Conservation (phyloP, 192 early-diverging fungal species). For the Geranomyces michiganensis region DNA sequence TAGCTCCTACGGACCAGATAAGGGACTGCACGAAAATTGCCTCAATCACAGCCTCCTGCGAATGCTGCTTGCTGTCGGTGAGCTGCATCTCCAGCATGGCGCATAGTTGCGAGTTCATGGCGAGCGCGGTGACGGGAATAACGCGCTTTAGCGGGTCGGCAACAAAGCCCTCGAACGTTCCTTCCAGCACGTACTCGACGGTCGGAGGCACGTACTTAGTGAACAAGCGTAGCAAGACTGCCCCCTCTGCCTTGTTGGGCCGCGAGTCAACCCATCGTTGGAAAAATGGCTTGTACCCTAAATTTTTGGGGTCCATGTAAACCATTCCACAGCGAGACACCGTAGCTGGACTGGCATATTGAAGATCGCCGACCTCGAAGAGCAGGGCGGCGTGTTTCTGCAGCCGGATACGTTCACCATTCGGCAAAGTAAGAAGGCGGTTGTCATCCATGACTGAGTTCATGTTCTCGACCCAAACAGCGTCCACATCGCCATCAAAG, state of each 20-base stretch:
- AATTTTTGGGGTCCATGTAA: constrained; percentile 67
- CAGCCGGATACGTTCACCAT: constrained; percentile 62
- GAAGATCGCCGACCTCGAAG: constrained; percentile 66
- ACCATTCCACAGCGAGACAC: constrained; percentile 68
- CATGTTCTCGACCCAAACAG: constrained; percentile 69
- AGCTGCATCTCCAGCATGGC: constrained; percentile 56
- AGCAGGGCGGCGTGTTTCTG: constrained; percentile 62
- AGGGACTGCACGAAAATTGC: constrained; percentile 60
- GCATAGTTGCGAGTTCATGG: constrained; percentile 59
- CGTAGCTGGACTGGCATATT: constrained; percentile 65
- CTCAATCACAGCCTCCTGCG: constrained; percentile 53
- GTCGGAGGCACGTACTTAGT: constrained; percentile 52
- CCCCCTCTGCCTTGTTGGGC: constrained; percentile 53
- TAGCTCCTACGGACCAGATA: constrained; percentile 61
- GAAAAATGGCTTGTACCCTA: constrained; percentile 60
- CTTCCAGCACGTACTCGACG: constrained; percentile 59
- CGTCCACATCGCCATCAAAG: constrained; percentile 66
- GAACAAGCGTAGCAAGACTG: constrained; percentile 50
- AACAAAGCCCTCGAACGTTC: constrained; percentile 57
- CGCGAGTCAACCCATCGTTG: constrained; percentile 56
- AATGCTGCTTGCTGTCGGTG: constrained; percentile 46
- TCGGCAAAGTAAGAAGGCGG: constrained; percentile 59
- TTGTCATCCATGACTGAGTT: constrained; percentile 72
- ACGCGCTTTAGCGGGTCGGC: constrained; percentile 56
- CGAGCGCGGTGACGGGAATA: constrained; percentile 56